Evolutionary conservation across 495 filamentous ascomycete species (phyloP), one percentile per base, ranked within the genome.

Genomic region (Hypoxylon fragiforme): DNA sequence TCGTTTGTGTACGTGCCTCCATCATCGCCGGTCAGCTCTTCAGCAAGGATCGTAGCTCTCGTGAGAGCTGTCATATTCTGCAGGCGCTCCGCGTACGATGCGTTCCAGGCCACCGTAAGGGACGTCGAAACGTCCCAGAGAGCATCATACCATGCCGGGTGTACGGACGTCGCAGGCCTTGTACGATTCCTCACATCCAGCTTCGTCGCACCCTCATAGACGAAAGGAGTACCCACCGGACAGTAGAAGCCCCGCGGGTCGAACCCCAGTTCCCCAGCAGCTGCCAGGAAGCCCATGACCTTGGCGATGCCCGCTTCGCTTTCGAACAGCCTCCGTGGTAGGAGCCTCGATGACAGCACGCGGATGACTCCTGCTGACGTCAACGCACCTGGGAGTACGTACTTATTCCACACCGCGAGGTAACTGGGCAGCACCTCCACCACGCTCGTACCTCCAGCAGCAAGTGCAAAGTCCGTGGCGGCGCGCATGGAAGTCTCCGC

Each of bases 1-100:
- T 81, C 75, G 44, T 81, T 82, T 51, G 73, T 22, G 55, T 80
- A 79, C 3, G 73, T 62, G 3, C 78, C 77, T 42, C 72, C 70
- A 36, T 68, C 63, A 14, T 69, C 71, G 8, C 64, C 57, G 9
- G 76, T 77, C 18, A 82, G 54, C 7, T 72, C 70, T 16, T 74
- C 72, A 5, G 80, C 63, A 15, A 75, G 66, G 4, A 70, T 62
- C 5, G 77, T 73, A 3, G 69, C 62, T 11, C 71, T 68, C 1
- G 69, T 73, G 48, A 76, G 32, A 7, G 75, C 72, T n/a, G 64
- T 67, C 50, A 70, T 55, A 13, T 71, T 65, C 13, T 64, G 64
- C 13, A 65, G 16, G n/a, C 72, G 63, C 18, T 66, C 51, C 26
- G 57, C 46, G 24, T 75, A 63, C 2, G 69, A 66, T 19, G 65